Base-by-base conservation (phyloP, 306 rosid species). In the Sphenostylis stenocarpa region DNA sequence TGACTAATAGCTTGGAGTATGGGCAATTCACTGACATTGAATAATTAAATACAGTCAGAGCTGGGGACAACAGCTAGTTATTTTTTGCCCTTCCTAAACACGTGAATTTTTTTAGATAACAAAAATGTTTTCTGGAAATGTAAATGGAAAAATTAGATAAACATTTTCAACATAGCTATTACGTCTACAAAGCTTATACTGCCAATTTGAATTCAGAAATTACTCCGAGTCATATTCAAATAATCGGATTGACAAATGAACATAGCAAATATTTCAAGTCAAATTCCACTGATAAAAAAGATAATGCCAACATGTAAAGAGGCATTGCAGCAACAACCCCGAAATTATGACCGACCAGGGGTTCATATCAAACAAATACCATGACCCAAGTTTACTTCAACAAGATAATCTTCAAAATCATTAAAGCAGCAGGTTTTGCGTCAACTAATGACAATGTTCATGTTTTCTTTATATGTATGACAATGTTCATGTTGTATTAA, bases 171-270 rank as follows among this genome's bases (percentile, higher is more conserved):
- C 34, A 67, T 31, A 23, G 29, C 17, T 39, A 62, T 51, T 43
- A 56, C 20, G 28, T 16, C 7, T 28, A 5, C 41, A 20, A 41
- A 52, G 67, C 38, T 29, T 20, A 41, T 34, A 51, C 38, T 28
- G 6, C 23, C 70, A 78, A 23, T 52, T 33, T 29, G 61, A 73
- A 57, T 47, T 34, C 19, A 41, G 43, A 72, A 71, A 55, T 19
- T 10, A 13, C 24, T 53, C 26, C 3, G 43, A 9, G 31, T 21
- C 16, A 47, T 57, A 60, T 38, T 31, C 31, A 21, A 12, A 24
- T 26, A 29, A 9, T 1, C 8, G 9, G 21, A 6, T 48, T 7
- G 33, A 63, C 14, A 71, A 60, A 34, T 55, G 4, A 75, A 58
- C 60, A 52, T 41, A 17, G 43, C 43, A 29, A 49, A 31, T 9